Percentiles rank a stretch among this genome's conserved stretches.
Evolutionary conservation across 257 asterid species (phyloP).

Genomic region (Jasminum sambac): DNA sequence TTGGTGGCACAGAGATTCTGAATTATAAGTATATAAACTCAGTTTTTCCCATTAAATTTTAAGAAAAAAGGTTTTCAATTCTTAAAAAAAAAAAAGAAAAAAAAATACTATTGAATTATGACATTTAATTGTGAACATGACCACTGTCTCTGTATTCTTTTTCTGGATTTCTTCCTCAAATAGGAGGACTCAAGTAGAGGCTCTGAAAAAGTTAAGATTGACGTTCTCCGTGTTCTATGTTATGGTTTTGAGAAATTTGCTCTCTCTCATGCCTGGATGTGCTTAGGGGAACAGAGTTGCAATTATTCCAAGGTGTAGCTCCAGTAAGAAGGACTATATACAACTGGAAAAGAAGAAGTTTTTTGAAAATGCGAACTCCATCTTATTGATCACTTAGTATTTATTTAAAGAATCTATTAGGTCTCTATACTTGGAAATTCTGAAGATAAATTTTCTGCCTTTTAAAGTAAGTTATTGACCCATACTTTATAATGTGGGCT

Average conservation of each 20-base stretch:
- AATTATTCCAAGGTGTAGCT: neutral
- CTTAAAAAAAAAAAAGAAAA: no score
- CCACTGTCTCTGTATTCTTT: no score
- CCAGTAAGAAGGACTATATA: neutral
- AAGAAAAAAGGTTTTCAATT: neutral
- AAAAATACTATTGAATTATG: neutral
- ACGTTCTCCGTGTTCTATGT: neutral
- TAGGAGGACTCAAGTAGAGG: neutral
- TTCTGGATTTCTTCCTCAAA: neutral
- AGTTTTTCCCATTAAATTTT: neutral
- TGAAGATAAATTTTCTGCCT: neutral
- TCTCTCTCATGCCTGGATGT: neutral
- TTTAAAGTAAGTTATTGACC: neutral
- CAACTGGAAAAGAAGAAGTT: neutral
- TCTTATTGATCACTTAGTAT: neutral
- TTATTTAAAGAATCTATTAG: neutral
- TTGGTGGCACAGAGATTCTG: neutral
- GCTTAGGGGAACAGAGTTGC: neutral
- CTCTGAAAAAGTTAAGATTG: neutral
- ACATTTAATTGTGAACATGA: neutral
- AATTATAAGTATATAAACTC: neutral
- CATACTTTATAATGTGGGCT: slow-evolving; percentile 1
- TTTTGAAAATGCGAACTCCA: neutral
- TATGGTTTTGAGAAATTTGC: neutral
- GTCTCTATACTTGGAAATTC: neutral